These are phyloP conservation scores for Fusarium torreyae DNA, from an alignment of 2,329 filamentous ascomycete genomes.

Conservation along the genomic window DNA sequence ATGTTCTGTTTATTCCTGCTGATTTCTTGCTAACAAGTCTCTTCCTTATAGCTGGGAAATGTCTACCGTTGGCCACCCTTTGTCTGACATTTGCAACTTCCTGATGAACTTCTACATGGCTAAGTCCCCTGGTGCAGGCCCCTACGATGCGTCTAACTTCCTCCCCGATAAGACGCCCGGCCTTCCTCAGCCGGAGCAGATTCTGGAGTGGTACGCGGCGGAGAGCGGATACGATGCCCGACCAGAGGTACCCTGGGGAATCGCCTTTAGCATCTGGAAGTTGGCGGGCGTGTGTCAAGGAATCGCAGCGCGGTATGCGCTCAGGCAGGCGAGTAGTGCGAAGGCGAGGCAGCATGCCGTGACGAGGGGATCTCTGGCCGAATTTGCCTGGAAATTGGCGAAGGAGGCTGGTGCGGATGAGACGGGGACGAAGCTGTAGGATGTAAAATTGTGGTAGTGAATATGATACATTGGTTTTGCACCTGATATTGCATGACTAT, in stretches of 20 bases:
- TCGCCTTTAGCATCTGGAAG: constrained; percentile 74
- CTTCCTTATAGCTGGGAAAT: constrained; percentile 83
- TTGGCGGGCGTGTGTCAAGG: constrained; percentile 81
- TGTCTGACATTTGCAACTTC: constrained; percentile 91
- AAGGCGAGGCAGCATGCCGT: constrained; percentile 81
- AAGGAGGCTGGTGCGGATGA: constrained; percentile 57
- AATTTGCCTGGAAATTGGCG: constrained; percentile 84
- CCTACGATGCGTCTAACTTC: constrained; percentile 66
- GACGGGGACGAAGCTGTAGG: constrained; percentile 49
- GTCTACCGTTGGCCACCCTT: constrained; percentile 96
- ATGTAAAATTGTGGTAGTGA: not conserved
- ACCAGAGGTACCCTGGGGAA: constrained; percentile 72
- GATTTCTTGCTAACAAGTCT: constrained; percentile 1
- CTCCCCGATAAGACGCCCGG: constrained; percentile 75
- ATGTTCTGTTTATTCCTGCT: constrained; percentile 51
- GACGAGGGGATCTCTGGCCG: constrained; percentile 79
- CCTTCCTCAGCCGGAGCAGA: constrained; percentile 63
- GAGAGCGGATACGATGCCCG: constrained; percentile 79
- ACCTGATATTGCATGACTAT: too few species aligned
- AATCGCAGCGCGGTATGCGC: constrained; percentile 89
- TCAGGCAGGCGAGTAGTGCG: constrained; percentile 89
- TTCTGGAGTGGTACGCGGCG: constrained; percentile 60
- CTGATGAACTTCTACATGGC: constrained; percentile 60
- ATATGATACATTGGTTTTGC: not conserved
- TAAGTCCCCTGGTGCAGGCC: constrained; percentile 42